Percentiles rank a stretch among this genome's conserved stretches.
Evolutionary conservation across 139 green algal genomes (phyloP).

Genomic region (Dunaliella sp.): DNA sequence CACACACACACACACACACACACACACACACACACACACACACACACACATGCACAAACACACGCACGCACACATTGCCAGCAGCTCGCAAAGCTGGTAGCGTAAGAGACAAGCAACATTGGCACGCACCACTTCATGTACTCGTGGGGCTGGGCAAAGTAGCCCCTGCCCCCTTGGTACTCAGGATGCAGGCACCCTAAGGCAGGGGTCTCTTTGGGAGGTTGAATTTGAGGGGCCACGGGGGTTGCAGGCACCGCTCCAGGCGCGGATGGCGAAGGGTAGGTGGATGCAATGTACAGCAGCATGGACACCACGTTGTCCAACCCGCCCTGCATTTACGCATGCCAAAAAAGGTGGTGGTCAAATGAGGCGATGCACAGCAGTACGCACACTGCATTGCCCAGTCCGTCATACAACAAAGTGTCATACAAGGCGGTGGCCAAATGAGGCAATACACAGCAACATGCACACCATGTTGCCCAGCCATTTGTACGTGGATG

Average conservation of each 20-base stretch:
- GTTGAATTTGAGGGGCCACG: constrained; percentile 7
- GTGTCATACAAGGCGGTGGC: constrained; percentile 8
- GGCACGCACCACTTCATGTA: constrained; percentile 79
- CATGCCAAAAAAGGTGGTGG: too few relatives aligned
- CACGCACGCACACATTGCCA: background rate
- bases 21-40: background rate
- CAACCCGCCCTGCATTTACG: constrained; percentile 75
- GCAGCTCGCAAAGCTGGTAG: background rate
- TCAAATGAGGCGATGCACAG: constrained; percentile 38
- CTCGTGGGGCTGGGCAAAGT: constrained; percentile 67
- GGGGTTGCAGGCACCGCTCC: constrained; percentile 16
- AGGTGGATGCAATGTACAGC: constrained; percentile 62
- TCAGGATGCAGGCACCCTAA: constrained; percentile 92
- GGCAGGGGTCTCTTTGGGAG: constrained; percentile 80
- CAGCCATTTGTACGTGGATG: constrained; percentile 59
- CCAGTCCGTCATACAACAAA: constrained; percentile 53
- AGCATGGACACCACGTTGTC: constrained; percentile 85
- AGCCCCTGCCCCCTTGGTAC: constrained; percentile 34
- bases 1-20: background rate
- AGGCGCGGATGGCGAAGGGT: constrained; percentile 13
- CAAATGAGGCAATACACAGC: constrained; percentile 60
- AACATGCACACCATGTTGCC: constrained; percentile 84
- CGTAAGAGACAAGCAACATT: background rate
- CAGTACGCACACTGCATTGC: background rate
- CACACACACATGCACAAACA: background rate